Conservation (phyloP, 148 eudicot species). For the Linanthus parryae region DNA sequence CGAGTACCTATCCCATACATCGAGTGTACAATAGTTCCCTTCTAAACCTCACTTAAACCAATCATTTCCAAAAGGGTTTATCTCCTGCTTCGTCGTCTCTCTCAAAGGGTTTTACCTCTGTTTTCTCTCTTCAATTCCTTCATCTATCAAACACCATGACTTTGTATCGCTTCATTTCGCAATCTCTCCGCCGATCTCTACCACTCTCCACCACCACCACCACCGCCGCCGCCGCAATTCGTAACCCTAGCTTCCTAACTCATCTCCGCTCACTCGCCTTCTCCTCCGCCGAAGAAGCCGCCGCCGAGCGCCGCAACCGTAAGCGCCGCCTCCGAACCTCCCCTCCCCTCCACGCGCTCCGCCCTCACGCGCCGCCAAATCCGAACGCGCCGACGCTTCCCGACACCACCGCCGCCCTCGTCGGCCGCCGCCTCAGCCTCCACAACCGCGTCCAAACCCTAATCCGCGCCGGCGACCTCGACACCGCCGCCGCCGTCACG, state of each 20-base stretch:
- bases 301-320: constrained; percentile 88
- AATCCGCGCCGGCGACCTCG: constrained; percentile 73
- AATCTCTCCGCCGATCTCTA: constrained; percentile 21
- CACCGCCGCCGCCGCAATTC: constrained; percentile 10
- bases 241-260: constrained; percentile 12
- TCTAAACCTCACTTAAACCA: no score
- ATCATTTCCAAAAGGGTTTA: no score
- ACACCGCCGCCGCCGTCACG: constrained; percentile 50
- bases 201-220: constrained; percentile 5
- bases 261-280: constrained; percentile 44
- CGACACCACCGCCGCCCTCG: constrained; percentile 63
- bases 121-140: no score
- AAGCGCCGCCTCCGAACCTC: constrained; percentile 79
- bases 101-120: no score
- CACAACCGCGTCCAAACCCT: constrained; percentile 88
- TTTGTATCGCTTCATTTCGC: constrained; percentile 33
- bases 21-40: no score
- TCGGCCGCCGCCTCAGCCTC: constrained; percentile 76
- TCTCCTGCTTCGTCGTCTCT: no score
- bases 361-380: constrained; percentile 35
- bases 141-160: constrained; percentile 26
- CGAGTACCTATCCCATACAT: no score
- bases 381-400: constrained; percentile 51
- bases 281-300: constrained; percentile 95
- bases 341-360: constrained; percentile 33